These are phyloP conservation scores for Diaporthe sp. DNA, from an alignment of 2,329 filamentous ascomycete genomes.

Conservation along the genomic window DNA sequence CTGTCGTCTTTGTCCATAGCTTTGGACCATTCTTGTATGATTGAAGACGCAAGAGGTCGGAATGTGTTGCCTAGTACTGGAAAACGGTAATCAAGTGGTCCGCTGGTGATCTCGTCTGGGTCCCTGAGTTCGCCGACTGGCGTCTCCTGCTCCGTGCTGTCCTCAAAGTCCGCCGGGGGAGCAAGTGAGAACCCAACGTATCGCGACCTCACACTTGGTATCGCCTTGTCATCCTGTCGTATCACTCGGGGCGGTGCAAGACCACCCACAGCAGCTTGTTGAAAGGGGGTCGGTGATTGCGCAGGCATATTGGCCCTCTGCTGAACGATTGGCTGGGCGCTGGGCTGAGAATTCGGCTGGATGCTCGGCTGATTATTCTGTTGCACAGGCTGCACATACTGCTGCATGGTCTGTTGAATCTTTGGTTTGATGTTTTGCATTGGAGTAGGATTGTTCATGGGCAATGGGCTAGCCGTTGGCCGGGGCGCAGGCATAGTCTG, in stretches of 20 bases:
- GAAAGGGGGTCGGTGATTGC: not conserved
- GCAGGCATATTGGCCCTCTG: not conserved
- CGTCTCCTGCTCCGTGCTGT: constrained; percentile 6
- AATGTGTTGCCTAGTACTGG: not conserved
- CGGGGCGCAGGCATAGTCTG: constrained; percentile 25
- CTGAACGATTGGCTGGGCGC: not conserved
- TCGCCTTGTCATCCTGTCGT: constrained; percentile 32
- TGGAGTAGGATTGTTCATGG: constrained; percentile 1
- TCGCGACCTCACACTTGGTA: constrained; percentile 24
- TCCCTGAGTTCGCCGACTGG: constrained; percentile 35
- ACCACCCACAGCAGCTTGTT: constrained; percentile 3
- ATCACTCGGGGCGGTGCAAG: constrained; percentile 34
- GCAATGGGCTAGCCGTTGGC: not conserved
- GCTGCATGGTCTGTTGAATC: constrained; percentile 17
- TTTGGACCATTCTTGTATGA: constrained; percentile 35
- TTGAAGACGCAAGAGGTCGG: constrained; percentile 21
- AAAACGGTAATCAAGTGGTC: constrained; percentile 19
- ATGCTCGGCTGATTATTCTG: not conserved
- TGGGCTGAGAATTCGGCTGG: not conserved
- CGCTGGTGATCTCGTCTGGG: constrained; percentile 26
- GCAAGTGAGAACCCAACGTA: constrained; percentile 24
- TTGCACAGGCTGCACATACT: not conserved
- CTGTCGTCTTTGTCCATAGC: constrained; percentile 32
- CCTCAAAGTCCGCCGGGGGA: not conserved
- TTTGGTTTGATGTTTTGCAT: constrained; percentile 5